Evolutionary conservation across 306 rosid species (phyloP), one percentile per base, ranked within the genome.

Genomic region (Prunus padus): DNA sequence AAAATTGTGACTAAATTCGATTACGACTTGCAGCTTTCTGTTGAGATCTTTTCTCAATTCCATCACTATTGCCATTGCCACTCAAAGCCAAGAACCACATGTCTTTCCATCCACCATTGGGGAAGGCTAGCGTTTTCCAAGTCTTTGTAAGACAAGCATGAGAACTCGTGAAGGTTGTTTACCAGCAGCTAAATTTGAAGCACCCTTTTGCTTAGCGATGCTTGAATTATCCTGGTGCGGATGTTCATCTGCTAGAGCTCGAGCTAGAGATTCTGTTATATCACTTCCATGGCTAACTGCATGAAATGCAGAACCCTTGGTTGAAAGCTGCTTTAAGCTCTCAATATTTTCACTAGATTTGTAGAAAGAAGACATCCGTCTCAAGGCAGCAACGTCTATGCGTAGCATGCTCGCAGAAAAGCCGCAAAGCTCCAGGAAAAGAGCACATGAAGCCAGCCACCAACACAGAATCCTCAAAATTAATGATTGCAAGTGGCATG

Each of bases 401-500:
- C 88, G 90, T 80, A 91, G 82, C 90, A 86, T 90, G 78, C 87
- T 84, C 79, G 97, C 95, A 82, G 97, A 91, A 82, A 90, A 81
- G 50, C 98, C 98, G 73, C 96, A 87, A 60, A 94, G 95, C 88
- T 90, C 97, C 76, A 94, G 75, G 74, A 94, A 91, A 81, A 94
- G 90, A 79, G 95, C 86, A 83, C 97, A 91, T 11, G 98, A 90
- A 67, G 98, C n/a, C n/a, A n/a, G n/a, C 91, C 82, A 85, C 96
- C 79, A 94, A 88, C 84, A 86, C 82, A 55, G 90, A 82, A 88
- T 91, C 88, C 86, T 94, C 98, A 83, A 88, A 94, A 88, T 91
- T 92, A 85, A 85, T 81, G 79, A 91, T 85, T 81, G 96, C 96
- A 78, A 87, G 85, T 56, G 97, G 97, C 65, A 88, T 74, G 76